Evolutionary conservation across 2,329 filamentous ascomycete species (phyloP).

Genomic region (Ophiostoma ips): DNA sequence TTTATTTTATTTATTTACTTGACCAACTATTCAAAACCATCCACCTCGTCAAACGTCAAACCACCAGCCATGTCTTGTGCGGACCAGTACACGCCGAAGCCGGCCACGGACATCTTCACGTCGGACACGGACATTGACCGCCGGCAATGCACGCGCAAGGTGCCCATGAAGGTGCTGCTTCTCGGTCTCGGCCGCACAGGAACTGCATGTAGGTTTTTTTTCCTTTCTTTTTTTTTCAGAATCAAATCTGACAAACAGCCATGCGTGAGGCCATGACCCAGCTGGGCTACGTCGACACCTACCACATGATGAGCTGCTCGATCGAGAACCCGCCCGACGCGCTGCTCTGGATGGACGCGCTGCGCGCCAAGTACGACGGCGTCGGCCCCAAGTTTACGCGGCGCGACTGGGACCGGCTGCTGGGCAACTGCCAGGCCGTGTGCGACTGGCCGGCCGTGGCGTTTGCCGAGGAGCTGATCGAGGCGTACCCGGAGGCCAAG

Average conservation of each 20-base stretch:
- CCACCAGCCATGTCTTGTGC: constrained; percentile 5
- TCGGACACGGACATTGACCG: constrained; percentile 54
- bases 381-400: constrained; percentile 45
- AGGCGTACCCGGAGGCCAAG: constrained; percentile 33
- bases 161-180: constrained; percentile 60
- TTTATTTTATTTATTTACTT: too few species aligned
- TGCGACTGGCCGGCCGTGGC: constrained; percentile 12
- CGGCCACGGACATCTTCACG: constrained; percentile 47
- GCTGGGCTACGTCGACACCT: constrained; percentile 53
- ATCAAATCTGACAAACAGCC: constrained; percentile 16
- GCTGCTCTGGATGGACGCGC: constrained; percentile 56
- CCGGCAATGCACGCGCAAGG: constrained; percentile 47
- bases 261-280: constrained; percentile 51
- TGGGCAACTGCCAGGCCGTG: constrained; percentile 11
- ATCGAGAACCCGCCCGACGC: constrained; percentile 55
- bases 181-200: constrained; percentile 57
- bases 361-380: constrained; percentile 38
- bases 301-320: constrained; percentile 60
- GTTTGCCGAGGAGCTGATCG: constrained; percentile 30
- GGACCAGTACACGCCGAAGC: constrained; percentile 20
- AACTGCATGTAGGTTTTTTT: constrained; percentile 35
- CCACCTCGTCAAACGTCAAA: too few species aligned
- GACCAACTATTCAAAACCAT: too few species aligned
- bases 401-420: constrained; percentile 39
- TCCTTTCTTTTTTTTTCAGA: background rate